A percentile compares a stretch with the other conserved stretches of the same genome.
phyloP scores from a whole-genome alignment of 2,329 filamentous ascomycete genomes.

The Fusarium buxicola region DNA sequence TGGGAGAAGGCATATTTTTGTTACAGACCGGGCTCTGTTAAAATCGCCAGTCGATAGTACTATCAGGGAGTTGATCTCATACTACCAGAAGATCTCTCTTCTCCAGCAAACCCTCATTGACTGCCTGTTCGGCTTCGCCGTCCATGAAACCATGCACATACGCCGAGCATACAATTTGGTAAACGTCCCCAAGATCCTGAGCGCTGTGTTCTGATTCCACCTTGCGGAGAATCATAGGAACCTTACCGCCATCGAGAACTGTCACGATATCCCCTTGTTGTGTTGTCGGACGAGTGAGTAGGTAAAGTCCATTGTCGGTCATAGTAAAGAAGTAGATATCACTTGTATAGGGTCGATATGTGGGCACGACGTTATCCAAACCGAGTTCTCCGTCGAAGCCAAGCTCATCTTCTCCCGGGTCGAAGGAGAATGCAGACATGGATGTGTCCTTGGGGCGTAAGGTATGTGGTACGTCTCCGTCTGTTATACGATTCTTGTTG shows the following conservation, averaged over 20 bases:
- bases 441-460: not conserved
- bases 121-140: conserved; percentile 1
- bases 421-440: not conserved
- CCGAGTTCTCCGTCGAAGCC: not conserved
- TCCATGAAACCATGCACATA: conserved; percentile 37
- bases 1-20: no score
- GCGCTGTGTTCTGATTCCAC: accelerated
- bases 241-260: conserved; percentile 26
- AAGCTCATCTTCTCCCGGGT: not conserved
- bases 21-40: no score
- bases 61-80: not conserved
- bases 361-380: not conserved
- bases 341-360: not conserved
- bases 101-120: conserved; percentile 3
- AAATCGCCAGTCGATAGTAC: no score
- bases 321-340: conserved; percentile 1
- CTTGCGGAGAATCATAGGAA: conserved; percentile 21
- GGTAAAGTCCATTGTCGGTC: conserved; percentile 9
- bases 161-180: conserved; percentile 10
- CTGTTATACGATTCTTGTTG: not conserved
- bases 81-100: conserved; percentile 11
- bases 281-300: not conserved
- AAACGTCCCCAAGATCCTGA: not conserved
- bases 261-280: conserved; percentile 14
- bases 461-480: not conserved